These are phyloP conservation scores for Prinsepia uniflora DNA, from an alignment of 306 rosid species.

Conservation along the genomic window DNA sequence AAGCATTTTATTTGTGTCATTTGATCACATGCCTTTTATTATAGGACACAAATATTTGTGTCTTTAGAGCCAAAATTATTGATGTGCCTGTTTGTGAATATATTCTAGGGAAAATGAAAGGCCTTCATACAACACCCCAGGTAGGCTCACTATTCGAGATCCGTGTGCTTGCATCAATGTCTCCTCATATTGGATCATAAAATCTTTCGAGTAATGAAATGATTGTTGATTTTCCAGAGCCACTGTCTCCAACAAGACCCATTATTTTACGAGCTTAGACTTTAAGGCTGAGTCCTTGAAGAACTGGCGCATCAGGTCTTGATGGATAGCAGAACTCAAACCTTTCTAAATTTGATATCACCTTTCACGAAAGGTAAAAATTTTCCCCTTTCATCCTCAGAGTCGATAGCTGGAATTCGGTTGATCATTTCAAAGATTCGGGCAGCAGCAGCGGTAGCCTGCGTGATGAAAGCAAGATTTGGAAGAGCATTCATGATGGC, in stretches of 20 bases:
- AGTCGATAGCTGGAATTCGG: conserved; percentile 31
- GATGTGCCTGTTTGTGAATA: too few relatives aligned
- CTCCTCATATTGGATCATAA: conserved; percentile 67
- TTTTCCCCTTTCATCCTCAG: conserved; percentile 40
- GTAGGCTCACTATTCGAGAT: too few relatives aligned
- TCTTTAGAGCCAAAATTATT: too few relatives aligned
- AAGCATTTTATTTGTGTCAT: too few relatives aligned
- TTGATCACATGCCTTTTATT: too few relatives aligned
- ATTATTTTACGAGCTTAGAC: conserved; percentile 59
- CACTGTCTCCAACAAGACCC: conserved; percentile 86
- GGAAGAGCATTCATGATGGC: conserved; percentile 77
- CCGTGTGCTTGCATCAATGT: too few relatives aligned
- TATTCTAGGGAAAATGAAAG: too few relatives aligned
- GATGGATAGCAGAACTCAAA: conserved; percentile 65
- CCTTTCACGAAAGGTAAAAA: conserved; percentile 44
- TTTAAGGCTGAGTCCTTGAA: conserved; percentile 57
- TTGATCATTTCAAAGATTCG: conserved; percentile 54
- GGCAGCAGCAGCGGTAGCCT: conserved; percentile 49
- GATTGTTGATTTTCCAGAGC: conserved; percentile 81
- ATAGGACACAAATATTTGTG: too few relatives aligned
- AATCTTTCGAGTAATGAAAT: conserved; percentile 75
- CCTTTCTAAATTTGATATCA: conserved; percentile 50
- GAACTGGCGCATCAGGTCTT: conserved; percentile 60
- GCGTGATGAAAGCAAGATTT: conserved; percentile 45
- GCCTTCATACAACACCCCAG: too few relatives aligned